Percentiles rank a stretch among this genome's conserved stretches.
These are phyloP conservation scores for Syncephalis fuscata DNA, from an alignment of 371 early-diverging fungal genomes.

Conservation along the genomic window DNA sequence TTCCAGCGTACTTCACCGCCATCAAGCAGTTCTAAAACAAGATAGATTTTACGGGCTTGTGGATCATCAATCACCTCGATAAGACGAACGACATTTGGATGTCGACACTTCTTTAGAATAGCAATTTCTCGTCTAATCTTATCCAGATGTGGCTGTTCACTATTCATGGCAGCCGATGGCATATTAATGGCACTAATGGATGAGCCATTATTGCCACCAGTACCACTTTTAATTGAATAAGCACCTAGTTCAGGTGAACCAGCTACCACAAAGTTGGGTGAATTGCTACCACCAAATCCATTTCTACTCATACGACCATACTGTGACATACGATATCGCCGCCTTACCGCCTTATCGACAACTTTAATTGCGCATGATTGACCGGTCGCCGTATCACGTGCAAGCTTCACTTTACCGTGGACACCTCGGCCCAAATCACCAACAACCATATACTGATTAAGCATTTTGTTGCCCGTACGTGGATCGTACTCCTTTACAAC, in stretches of 20 bases:
- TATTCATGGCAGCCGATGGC: constrained; percentile 8
- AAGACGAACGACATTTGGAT: constrained; percentile 81
- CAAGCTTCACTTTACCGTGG: constrained; percentile 91
- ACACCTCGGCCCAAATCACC: constrained; percentile 87
- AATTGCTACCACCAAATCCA: not conserved
- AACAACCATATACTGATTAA: constrained; percentile 86
- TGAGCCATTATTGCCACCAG: constrained; percentile 24
- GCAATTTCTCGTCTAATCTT: constrained; percentile 89
- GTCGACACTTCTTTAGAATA: constrained; percentile 84
- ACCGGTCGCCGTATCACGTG: constrained; percentile 54
- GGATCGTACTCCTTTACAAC: constrained; percentile 68
- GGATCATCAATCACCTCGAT: constrained; percentile 93
- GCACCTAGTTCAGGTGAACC: not conserved
- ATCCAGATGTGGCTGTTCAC: constrained; percentile 49
- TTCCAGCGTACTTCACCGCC: constrained; percentile 88
- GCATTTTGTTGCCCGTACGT: constrained; percentile 73
- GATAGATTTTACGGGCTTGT: constrained; percentile 71
- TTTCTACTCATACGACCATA: not conserved
- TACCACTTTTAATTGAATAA: constrained; percentile 66
- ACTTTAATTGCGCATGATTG: constrained; percentile 44
- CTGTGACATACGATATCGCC: not conserved
- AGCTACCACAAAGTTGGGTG: not conserved
- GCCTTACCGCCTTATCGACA: not conserved
- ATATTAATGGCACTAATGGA: too few relatives aligned
- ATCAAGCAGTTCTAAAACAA: constrained; percentile 77